phyloP scores from a whole-genome alignment of 495 filamentous ascomycete genomes.

The Evernia prunastri region DNA sequence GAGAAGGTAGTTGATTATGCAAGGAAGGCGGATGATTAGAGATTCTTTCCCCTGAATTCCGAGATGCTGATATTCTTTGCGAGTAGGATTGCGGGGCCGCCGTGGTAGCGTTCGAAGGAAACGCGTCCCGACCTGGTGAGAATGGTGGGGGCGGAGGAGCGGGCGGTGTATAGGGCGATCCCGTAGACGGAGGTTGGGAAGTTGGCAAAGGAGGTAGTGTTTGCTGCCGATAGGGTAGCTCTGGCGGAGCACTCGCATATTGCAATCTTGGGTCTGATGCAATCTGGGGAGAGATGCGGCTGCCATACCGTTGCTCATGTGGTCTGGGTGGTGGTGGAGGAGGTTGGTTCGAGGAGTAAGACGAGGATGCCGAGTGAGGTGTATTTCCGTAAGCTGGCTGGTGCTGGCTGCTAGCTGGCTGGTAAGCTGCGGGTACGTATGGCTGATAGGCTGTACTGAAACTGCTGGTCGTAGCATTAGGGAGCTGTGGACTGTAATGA shows the following conservation, averaged over 20 bases:
- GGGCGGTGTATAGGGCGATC: conserved; percentile 27
- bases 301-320: conserved; percentile 44
- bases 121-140: conserved; percentile 26
- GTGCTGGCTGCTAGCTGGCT: conserved; percentile 31
- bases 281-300: conserved; percentile 32
- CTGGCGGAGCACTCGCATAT: conserved; percentile 15
- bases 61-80: conserved; percentile 17
- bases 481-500: conserved; percentile 42
- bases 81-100: conserved; percentile 16
- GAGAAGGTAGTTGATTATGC: conserved; percentile 21
- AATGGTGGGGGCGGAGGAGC: conserved; percentile 31
- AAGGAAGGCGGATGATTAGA: conserved; percentile 16
- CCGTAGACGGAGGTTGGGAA: conserved; percentile 12
- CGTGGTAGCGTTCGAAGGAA: conserved; percentile 16
- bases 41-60: conserved; percentile 11
- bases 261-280: conserved; percentile 20
- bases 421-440: conserved; percentile 69
- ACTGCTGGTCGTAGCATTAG: conserved; percentile 28
- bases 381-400: conserved; percentile 24
- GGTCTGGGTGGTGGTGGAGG: conserved; percentile 44
- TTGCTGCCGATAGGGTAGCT: conserved; percentile 32
- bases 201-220: conserved; percentile 19
- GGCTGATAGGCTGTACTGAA: conserved; percentile 46
- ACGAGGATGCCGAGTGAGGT: conserved; percentile 30
- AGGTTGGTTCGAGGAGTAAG: conserved; percentile 34